Conservation (phyloP, 192 early-diverging fungal species). For the Linnemannia zychae region DNA sequence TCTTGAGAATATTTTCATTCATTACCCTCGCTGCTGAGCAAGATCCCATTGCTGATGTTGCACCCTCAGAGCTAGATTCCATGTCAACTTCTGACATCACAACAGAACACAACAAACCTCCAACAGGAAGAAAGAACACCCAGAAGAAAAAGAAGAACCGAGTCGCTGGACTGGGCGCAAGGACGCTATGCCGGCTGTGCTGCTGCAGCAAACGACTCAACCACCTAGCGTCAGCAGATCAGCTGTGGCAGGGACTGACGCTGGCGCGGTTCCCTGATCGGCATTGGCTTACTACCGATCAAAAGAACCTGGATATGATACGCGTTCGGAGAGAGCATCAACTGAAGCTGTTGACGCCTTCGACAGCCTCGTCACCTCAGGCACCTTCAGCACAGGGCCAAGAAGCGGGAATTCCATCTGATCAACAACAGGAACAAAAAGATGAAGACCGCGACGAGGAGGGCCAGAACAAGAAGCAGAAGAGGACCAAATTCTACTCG, state of each 20-base stretch:
- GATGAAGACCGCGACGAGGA: not conserved
- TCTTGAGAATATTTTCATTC: constrained; percentile 27
- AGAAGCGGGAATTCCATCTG: not conserved
- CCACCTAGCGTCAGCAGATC: constrained; percentile 54
- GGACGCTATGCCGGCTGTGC: constrained; percentile 35
- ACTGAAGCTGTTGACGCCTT: constrained; percentile 14
- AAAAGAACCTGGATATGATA: constrained; percentile 31
- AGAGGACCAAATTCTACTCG: constrained; percentile 48
- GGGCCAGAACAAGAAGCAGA: constrained; percentile 17
- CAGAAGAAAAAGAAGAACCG: constrained; percentile 17
- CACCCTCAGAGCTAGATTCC: not conserved
- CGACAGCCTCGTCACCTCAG: not conserved
- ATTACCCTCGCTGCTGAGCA: not conserved
- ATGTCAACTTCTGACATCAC: not conserved
- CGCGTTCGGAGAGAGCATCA: constrained; percentile 37
- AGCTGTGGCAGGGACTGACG: constrained; percentile 50
- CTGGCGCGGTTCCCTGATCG: constrained; percentile 43
- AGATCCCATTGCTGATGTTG: not conserved
- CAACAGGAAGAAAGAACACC: not conserved
- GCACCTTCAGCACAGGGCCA: not conserved
- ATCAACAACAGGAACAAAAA: not conserved
- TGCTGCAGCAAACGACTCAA: constrained; percentile 48
- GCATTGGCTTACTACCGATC: constrained; percentile 48
- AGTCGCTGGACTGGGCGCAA: constrained; percentile 27
- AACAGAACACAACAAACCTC: not conserved